Conservation (phyloP, 768 basidiomycete genomes). For the Lactifluus subvellereus region DNA sequence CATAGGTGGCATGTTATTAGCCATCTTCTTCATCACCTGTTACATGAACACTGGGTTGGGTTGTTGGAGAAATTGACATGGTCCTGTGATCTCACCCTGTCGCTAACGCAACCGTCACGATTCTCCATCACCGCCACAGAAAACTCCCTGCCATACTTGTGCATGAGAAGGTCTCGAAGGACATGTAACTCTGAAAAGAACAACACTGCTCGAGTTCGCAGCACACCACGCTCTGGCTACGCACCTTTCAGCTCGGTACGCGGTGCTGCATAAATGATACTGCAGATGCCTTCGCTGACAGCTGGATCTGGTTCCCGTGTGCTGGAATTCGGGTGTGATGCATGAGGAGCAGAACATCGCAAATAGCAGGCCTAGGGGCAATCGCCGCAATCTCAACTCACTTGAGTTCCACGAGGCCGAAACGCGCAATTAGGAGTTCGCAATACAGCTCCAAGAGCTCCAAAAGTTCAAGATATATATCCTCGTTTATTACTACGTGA, state of each 20-base stretch:
- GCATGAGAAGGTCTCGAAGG: slow-evolving; percentile 89
- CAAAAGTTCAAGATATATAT: slow-evolving; percentile 79
- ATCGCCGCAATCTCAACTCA: slow-evolving; percentile 34
- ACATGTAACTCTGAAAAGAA: slow-evolving; percentile 68
- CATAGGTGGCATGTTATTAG: slow-evolving; percentile 58
- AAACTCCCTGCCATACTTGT: slow-evolving; percentile 92
- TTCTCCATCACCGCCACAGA: slow-evolving; percentile 84
- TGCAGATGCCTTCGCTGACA: slow-evolving; percentile 78
- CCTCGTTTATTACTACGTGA: slow-evolving; percentile 69
- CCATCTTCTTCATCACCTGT: slow-evolving; percentile 73
- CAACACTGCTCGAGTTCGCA: neutral
- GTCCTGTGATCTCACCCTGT: slow-evolving; percentile 51
- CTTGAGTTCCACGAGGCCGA: slow-evolving; percentile 87
- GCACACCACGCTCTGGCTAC: slow-evolving; percentile 1
- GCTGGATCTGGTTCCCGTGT: slow-evolving; percentile 82
- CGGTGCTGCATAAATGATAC: slow-evolving; percentile 86
- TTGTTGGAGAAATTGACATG: neutral
- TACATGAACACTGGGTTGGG: slow-evolving; percentile 1
- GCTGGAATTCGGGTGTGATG: slow-evolving; percentile 34
- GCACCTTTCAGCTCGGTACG: slow-evolving; percentile 85
- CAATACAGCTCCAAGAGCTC: slow-evolving; percentile 93
- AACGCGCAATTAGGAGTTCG: slow-evolving; percentile 88
- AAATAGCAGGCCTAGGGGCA: neutral
- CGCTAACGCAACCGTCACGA: slow-evolving; percentile 69
- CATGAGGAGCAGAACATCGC: neutral